Percentiles rank a stretch among this genome's conserved stretches.
These are phyloP conservation scores for Cinnamomum micranthum DNA, from an alignment of 164 flowering plant species.

Conservation along the genomic window DNA sequence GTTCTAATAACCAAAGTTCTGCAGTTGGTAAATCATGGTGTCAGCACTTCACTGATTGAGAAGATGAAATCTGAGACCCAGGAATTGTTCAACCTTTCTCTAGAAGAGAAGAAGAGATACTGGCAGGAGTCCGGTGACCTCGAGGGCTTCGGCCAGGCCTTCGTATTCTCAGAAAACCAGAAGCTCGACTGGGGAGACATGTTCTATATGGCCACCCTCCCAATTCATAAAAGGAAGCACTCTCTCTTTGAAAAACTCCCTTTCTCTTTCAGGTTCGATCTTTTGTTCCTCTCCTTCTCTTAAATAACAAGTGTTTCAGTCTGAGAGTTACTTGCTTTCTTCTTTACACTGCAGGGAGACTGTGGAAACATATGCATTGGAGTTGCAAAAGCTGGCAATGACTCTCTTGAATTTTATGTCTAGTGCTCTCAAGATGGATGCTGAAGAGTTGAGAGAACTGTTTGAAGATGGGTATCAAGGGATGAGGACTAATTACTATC, in stretches of 20 bases:
- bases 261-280: constrained; percentile 27
- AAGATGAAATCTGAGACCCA: constrained; percentile 32
- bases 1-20: not conserved
- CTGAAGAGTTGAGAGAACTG: constrained; percentile 21
- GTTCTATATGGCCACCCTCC: constrained; percentile 23
- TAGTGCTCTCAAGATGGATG: constrained; percentile 22
- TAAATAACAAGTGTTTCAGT: not conserved
- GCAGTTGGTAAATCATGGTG: constrained; percentile 47
- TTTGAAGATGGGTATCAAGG: constrained; percentile 26
- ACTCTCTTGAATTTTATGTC: constrained; percentile 23
- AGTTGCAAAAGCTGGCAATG: constrained; percentile 16
- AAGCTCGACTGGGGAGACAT: constrained; percentile 47
- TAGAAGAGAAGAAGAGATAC: constrained; percentile 40
- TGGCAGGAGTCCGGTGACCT: constrained; percentile 28
- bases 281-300: not conserved
- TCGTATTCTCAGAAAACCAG: constrained; percentile 3
- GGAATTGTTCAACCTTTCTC: constrained; percentile 38
- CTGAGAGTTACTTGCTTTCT: not conserved
- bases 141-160: constrained; percentile 54
- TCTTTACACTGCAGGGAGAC: constrained; percentile 17
- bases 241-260: constrained; percentile 32
- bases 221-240: constrained; percentile 21
- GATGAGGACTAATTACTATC: constrained; percentile 37
- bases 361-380: constrained; percentile 32
- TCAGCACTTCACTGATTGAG: constrained; percentile 22